Evolutionary conservation across 208 protist species (phyloP), one percentile per base, ranked within the genome.

Genomic region (Tritrichomonas musculus): DNA sequence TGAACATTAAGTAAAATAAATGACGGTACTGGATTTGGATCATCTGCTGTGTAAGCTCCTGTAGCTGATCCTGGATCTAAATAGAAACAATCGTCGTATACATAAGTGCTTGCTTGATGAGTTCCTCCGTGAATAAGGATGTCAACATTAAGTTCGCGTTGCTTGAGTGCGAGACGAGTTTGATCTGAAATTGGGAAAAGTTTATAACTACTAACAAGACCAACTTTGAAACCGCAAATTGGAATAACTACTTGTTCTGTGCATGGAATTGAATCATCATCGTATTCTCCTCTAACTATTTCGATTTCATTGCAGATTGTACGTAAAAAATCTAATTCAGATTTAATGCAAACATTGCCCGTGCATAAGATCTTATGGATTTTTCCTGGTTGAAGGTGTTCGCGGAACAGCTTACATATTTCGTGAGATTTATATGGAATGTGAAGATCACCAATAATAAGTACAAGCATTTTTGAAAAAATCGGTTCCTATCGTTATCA

Each of bases 1-100:
- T 95, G 94, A 55, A 95, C 93, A 49, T 93, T 93, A 69, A 95
- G 92, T 17, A 95, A 44, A 47, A 95, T 93, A 39, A 95, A 95
- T 50, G 84, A 92, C n/a, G 94, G 94, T 13, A 93, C 39, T 60
- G 77, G 77, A 14, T 88, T 25, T 57, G 77, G 53, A 44, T 92
- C 66, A n/a, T 30, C 17, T 73, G 80, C 39, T 44, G 57, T 82
- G 20, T 47, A 77, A 50, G 80, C 93, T 93, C 98, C 98, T 20
- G 98, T 99, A 30, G 98, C 98, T 57, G 97, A 99, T 47, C 99
- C 99, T 22, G 99, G 99, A 93, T 99, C 99, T 39, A 99, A 95
- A 92, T 99, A 99, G 50, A 99, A 96, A 92, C 97, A 96, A n/a
- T 96, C 97, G 88, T 99, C 98, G 92, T 97, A 96, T 94, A 99